Conservation (phyloP, 208 protist species). For the Trypanosomatidae sp. region DNA sequence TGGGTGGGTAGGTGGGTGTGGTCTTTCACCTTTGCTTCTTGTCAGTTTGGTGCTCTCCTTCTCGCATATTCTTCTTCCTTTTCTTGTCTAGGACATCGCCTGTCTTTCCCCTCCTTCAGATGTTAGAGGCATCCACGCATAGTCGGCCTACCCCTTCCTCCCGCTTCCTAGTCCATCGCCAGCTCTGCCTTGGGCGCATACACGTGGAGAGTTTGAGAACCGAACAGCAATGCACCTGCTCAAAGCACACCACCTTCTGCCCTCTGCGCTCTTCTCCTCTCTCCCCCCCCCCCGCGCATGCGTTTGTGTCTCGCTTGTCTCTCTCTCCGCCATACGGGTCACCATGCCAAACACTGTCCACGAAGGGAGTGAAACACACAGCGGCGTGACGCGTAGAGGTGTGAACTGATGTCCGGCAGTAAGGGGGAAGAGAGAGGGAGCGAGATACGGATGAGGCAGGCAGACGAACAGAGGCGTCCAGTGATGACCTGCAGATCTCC, state of each 20-base stretch:
- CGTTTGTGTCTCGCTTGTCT: no score
- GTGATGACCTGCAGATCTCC: no score
- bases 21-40: neutral
- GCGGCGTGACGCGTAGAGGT: no score
- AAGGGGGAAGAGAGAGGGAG: no score
- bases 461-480: no score
- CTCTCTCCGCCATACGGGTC: no score
- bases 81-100: neutral
- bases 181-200: neutral
- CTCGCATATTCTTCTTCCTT: neutral
- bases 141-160: neutral
- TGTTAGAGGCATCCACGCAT: neutral
- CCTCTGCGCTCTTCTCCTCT: no score
- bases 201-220: neutral
- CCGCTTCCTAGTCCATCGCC: neutral
- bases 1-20: neutral
- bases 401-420: no score
- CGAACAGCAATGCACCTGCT: neutral
- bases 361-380: no score
- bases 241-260: neutral
- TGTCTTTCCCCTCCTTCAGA: neutral
- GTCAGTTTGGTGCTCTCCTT: neutral
- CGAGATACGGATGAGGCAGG: no score
- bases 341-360: no score
- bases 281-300: no score